These are phyloP conservation scores for Oryza meridionalis DNA, from an alignment of 176 grass and related monocot species.

Conservation along the genomic window DNA sequence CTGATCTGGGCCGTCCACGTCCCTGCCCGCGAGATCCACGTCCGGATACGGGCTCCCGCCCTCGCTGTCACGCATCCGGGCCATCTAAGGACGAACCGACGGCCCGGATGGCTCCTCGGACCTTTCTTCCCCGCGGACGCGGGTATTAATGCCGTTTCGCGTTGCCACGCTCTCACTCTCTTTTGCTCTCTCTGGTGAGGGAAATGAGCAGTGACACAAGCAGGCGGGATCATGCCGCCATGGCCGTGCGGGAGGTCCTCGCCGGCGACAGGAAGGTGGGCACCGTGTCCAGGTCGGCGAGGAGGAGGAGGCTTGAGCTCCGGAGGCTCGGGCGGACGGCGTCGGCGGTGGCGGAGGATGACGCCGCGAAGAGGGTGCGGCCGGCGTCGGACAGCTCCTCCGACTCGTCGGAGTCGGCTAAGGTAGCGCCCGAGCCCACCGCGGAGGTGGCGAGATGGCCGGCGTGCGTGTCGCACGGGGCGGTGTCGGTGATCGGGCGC, in stretches of 20 bases:
- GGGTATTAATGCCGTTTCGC: constrained; percentile 37
- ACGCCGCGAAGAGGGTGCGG: constrained; percentile 24
- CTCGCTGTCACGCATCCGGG: constrained; percentile 36
- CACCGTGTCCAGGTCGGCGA: background rate
- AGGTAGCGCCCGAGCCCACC: constrained; percentile 17
- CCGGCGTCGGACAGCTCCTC: background rate
- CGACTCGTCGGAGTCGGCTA: background rate
- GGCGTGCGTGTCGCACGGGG: constrained; percentile 45
- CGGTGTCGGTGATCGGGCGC: constrained; percentile 46
- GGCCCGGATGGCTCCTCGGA: background rate
- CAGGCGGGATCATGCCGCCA: constrained; percentile 1
- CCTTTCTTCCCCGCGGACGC: background rate
- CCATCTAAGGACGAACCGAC: constrained; percentile 28
- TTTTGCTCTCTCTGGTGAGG: background rate
- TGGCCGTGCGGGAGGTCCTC: background rate
- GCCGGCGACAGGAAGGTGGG: background rate
- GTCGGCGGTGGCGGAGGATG: background rate
- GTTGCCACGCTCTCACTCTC: background rate
- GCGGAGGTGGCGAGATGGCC: background rate
- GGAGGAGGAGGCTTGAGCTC: constrained; percentile 42
- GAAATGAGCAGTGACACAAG: constrained; percentile 41
- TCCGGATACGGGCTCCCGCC: constrained; percentile 33
- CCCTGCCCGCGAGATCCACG: constrained; percentile 33
- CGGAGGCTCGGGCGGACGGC: background rate
- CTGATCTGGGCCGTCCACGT: constrained; percentile 51